Base-by-base conservation (phyloP, 2,329 filamentous ascomycete genomes). In the Xylariaceae sp. region DNA sequence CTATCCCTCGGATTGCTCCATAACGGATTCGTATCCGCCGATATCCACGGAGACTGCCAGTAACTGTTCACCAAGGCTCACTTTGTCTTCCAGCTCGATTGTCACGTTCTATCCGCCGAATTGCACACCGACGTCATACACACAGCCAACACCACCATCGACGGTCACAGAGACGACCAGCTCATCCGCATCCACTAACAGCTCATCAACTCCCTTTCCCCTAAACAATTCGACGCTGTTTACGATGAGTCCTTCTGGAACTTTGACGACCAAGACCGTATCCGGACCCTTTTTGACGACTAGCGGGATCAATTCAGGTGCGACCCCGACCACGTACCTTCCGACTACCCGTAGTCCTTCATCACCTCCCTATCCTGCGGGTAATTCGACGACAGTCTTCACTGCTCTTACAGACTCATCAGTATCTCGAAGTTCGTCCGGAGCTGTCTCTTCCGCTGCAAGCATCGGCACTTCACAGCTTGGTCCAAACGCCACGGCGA, bases 221-320 rank as follows among this genome's bases (percentile, higher is more conserved):
- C 19, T 39, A 1, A 34, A 34, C 26, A 51, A 49, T 22, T 45
- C 48, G 19, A 45, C 38, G 8, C 17, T 4, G 3, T 15, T 26
- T 19, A 26, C 16, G 9, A 30, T 17, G 11, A 36, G 29, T 16
- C 37, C 26, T 19, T 41, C 37, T 35, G 19, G 26, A n/a, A 32
- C 30, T 17, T 13, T 32, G 22, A 26, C 22, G 6, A 6, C 22
- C 22, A 26, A 26, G 22, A 26, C 22, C 22, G 22, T 26, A 11
- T 26, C 22, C 11, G 22, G 22, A 11, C 22, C 11, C 22, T 26
- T 26, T 6, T 11, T 11, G 11, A 6, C 22, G 22, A 26, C 22
- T 6, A 26, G 11, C 11, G 11, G 22, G 22, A 26, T 11, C 11
- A 26, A 6, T 11, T 26, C 11, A 26, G 11, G 22, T 11, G 11